A percentile compares a stretch with the other conserved stretches of the same genome.
These are phyloP conservation scores for Pseudozyma thailandica DNA, from an alignment of 1,284 basidiomycete genomes.

Conservation along the genomic window DNA sequence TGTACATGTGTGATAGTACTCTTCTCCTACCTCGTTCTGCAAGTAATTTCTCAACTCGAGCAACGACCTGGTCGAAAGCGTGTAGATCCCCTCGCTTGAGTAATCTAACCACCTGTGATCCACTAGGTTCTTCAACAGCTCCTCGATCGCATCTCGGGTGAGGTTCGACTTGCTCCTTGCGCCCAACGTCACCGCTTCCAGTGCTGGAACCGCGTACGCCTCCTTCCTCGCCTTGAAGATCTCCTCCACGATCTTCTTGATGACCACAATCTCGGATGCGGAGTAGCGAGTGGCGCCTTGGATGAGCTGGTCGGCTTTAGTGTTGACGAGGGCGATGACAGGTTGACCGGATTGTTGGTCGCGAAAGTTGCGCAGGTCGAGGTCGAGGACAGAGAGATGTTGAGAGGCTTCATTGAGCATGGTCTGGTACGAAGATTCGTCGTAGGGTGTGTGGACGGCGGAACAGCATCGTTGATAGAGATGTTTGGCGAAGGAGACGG, in stretches of 20 bases:
- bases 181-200: conserved; percentile 72
- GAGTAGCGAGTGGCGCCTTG: conserved; percentile 59
- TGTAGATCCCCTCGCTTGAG: conserved; percentile 78
- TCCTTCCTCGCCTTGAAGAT: conserved; percentile 82
- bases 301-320: conserved; percentile 55
- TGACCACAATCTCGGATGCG: conserved; percentile 48
- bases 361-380: conserved; percentile 53
- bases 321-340: conserved; percentile 56
- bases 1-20: conserved; percentile 76
- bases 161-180: conserved; percentile 77
- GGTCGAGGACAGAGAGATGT: conserved; percentile 36
- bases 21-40: conserved; percentile 76
- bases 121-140: conserved; percentile 80
- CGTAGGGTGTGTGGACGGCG: conserved; percentile 14
- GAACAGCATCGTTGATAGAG: conserved; percentile 42
- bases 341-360: conserved; percentile 40
- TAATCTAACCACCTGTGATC: conserved; percentile 81
- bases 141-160: conserved; percentile 79
- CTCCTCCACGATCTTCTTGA: conserved; percentile 74
- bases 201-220: conserved; percentile 79
- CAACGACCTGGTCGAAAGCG: conserved; percentile 78
- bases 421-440: conserved; percentile 14
- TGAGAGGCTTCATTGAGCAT: conserved; percentile 30
- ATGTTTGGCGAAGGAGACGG: conserved; percentile 34
- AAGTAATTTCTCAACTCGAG: conserved; percentile 81